Evolutionary conservation across 2,329 filamentous ascomycete species (phyloP).

Genomic region (Trichoderma sp.): DNA sequence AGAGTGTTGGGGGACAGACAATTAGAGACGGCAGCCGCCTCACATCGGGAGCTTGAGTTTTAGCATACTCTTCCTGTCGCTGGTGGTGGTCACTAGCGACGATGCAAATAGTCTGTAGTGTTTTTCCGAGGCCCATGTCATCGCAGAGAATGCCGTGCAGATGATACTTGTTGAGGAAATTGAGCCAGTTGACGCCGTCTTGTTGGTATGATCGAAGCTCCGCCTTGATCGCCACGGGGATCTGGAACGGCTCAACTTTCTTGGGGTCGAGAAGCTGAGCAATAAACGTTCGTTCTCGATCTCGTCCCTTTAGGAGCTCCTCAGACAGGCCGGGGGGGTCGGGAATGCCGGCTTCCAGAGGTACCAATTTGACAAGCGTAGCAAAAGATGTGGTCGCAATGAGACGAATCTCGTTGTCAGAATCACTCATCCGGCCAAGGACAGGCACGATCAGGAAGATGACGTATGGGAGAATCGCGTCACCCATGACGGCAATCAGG

Average conservation of each 20-base stretch:
- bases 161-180: constrained; percentile 97
- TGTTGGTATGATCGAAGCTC: constrained; percentile 96
- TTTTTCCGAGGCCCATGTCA: constrained; percentile 98
- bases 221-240: constrained; percentile 95
- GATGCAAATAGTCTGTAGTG: constrained; percentile 94
- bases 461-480: constrained; percentile 91
- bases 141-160: constrained; percentile 97
- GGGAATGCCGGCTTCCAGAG: constrained; percentile 93
- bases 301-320: constrained; percentile 82
- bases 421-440: constrained; percentile 96
- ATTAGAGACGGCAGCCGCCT: constrained; percentile 85
- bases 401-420: constrained; percentile 89
- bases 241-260: constrained; percentile 90
- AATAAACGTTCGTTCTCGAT: constrained; percentile 94
- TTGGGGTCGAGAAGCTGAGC: constrained; percentile 93
- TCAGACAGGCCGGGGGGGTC: constrained; percentile 91
- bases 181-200: constrained; percentile 97
- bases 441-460: constrained; percentile 99
- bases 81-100: constrained; percentile 96
- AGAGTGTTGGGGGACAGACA: constrained; percentile 91
- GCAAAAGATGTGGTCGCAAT: constrained; percentile 97
- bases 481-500: constrained; percentile 96
- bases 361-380: constrained; percentile 93
- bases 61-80: constrained; percentile 83
- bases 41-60: constrained; percentile 73